These are phyloP conservation scores for Diplotaxis tenuifolia DNA, from an alignment of 345 rosid species.

Conservation along the genomic window DNA sequence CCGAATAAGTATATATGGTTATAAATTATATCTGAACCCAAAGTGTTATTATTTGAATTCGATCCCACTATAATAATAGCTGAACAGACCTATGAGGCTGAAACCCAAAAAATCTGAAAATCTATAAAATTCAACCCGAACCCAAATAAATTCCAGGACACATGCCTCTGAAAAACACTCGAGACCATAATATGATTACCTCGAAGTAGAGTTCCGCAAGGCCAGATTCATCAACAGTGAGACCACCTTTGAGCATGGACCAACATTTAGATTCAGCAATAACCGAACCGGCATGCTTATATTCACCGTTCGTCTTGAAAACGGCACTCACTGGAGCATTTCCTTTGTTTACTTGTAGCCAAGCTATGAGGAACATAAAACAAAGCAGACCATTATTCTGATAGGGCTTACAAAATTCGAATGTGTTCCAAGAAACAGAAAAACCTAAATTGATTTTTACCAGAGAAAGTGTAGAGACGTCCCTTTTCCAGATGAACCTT, in stretches of 20 bases:
- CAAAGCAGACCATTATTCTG: not conserved
- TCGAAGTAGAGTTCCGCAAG: constrained; percentile 65
- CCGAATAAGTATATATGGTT: not conserved
- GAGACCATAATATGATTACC: constrained; percentile 35
- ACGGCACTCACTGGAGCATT: constrained; percentile 41
- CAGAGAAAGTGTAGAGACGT: constrained; percentile 63
- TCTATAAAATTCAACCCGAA: not conserved
- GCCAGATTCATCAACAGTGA: constrained; percentile 61
- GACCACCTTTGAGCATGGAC: constrained; percentile 93
- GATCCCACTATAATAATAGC: not conserved
- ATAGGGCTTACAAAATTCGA: not conserved
- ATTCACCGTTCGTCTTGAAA: constrained; percentile 47
- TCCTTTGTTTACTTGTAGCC: constrained; percentile 67
- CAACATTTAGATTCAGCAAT: constrained; percentile 66
- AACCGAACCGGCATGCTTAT: constrained; percentile 46
- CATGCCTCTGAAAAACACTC: not conserved
- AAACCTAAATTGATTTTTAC: constrained; percentile 26
- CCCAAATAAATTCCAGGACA: not conserved
- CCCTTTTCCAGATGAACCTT: constrained; percentile 43
- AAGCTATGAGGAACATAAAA: constrained; percentile 45
- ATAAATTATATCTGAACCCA: not conserved
- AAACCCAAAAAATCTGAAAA: not conserved
- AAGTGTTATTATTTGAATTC: not conserved
- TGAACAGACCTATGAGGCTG: not conserved
- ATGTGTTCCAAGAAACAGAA: not conserved